Conservation (phyloP, 202 grass and related monocot genomes). For the Carex arenaria region DNA sequence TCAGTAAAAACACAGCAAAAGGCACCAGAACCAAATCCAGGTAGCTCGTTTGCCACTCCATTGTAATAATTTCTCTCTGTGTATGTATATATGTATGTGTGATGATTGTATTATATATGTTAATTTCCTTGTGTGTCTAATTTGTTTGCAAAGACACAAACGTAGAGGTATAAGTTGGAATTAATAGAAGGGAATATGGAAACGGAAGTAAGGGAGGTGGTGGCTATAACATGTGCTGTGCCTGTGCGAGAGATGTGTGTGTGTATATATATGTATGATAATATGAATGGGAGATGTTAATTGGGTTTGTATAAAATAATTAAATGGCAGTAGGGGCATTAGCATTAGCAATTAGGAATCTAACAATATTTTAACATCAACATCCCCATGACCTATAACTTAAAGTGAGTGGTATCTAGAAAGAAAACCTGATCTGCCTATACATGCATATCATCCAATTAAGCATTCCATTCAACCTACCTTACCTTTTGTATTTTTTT, state of each 20-base stretch:
- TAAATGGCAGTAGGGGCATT: background rate
- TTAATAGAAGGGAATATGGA: background rate
- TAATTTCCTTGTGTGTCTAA: too few species aligned
- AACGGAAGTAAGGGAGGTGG: background rate
- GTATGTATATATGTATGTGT: background rate
- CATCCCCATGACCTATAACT: background rate
- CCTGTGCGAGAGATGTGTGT: background rate
- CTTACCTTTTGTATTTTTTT: background rate
- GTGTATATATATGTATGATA: background rate
- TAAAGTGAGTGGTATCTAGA: background rate
- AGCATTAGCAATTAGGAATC: background rate
- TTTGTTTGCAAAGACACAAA: background rate
- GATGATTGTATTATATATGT: background rate
- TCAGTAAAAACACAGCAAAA: conserved; percentile 41
- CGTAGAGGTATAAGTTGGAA: background rate
- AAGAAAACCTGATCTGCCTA: background rate
- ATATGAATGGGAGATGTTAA: background rate
- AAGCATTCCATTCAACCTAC: conserved; percentile 16
- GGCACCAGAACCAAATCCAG: conserved; percentile 64
- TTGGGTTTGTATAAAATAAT: too few species aligned
- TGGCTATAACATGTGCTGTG: background rate
- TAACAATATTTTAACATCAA: background rate
- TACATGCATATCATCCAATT: background rate
- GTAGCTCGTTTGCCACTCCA: conserved; percentile 67
- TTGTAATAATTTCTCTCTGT: background rate